Percentiles rank a stretch among this genome's conserved stretches.
phyloP scores from a whole-genome alignment of 768 basidiomycete species.

The Tylopilus vinaceipallidus region DNA sequence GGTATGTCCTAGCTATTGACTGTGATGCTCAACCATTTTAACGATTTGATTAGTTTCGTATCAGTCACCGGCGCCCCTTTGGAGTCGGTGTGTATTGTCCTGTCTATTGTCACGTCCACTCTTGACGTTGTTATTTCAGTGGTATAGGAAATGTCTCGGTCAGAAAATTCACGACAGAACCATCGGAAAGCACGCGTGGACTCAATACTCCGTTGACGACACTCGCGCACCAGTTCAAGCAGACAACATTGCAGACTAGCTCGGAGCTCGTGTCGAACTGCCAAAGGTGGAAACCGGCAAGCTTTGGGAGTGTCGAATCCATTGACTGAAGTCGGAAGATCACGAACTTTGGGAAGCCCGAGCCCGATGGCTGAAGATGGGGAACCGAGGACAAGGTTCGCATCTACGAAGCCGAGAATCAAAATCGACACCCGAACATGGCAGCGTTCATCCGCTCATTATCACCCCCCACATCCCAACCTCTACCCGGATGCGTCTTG shows the following conservation, averaged over 20 bases:
- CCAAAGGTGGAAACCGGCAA: too few species aligned
- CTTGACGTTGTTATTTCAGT: too few species aligned
- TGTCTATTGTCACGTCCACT: too few species aligned
- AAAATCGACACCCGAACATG: constrained; percentile 6
- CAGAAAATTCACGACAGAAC: constrained; percentile 6
- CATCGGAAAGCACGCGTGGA: constrained; percentile 5
- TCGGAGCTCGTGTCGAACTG: too few species aligned
- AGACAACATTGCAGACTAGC: constrained; percentile 9
- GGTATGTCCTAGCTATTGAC: too few species aligned
- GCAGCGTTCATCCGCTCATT: constrained; percentile 1
- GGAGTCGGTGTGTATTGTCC: too few species aligned
- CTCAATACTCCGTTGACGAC: constrained; percentile 13
- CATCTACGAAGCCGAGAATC: constrained; percentile 15
- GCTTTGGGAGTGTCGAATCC: too few species aligned
- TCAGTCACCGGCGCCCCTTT: background rate
- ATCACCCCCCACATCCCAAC: background rate
- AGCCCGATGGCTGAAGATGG: background rate
- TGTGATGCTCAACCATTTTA: too few species aligned
- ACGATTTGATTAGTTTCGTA: background rate
- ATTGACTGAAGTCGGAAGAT: too few species aligned
- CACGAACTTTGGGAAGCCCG: background rate
- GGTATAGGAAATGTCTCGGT: constrained; percentile 1
- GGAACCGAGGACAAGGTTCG: background rate
- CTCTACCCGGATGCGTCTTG: constrained; percentile 4
- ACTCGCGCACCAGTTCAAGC: constrained; percentile 9